A percentile compares a stretch with the other conserved stretches of the same genome.
Evolutionary conservation across 306 rosid species (phyloP).

Genomic region (Gynostemma pentaphyllum): DNA sequence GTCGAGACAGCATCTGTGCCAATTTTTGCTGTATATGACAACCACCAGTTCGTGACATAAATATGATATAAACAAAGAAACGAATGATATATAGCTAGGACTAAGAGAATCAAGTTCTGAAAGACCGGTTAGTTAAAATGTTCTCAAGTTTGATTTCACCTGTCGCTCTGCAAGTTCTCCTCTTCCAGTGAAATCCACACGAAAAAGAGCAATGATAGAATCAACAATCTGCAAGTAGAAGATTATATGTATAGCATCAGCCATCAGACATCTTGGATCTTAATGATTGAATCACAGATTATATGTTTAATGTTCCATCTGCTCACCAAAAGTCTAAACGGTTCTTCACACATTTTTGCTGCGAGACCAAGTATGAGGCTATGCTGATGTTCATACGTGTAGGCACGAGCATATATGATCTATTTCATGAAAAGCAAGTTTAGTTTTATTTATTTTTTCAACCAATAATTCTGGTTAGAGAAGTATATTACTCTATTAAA

Average conservation of each 20-base stretch:
- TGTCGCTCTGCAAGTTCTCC: conserved; percentile 99
- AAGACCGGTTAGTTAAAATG: background rate
- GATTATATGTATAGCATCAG: conserved; percentile 3
- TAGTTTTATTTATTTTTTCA: conserved; percentile 10
- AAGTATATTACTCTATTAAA: background rate
- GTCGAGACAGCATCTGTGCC: conserved; percentile 89
- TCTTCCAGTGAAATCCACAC: conserved; percentile 89
- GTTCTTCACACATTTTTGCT: conserved; percentile 95
- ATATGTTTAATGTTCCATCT: no score
- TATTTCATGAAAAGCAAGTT: conserved; percentile 25
- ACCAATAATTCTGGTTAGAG: conserved; percentile 1
- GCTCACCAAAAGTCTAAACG: conserved; percentile 93
- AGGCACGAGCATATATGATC: conserved; percentile 97
- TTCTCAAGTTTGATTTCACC: conserved; percentile 29
- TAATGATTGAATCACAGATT: background rate
- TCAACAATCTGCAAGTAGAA: conserved; percentile 60
- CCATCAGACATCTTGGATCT: conserved; percentile 11
- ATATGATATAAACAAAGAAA: conserved; percentile 1
- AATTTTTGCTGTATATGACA: conserved; percentile 67
- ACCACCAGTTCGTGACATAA: conserved; percentile 17
- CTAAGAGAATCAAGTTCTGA: background rate
- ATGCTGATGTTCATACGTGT: conserved; percentile 85
- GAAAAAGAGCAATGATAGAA: conserved; percentile 81
- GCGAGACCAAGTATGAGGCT: conserved; percentile 90
- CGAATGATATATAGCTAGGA: background rate